phyloP scores from a whole-genome alignment of 257 asterid genomes.

The Solanum sitiens region DNA sequence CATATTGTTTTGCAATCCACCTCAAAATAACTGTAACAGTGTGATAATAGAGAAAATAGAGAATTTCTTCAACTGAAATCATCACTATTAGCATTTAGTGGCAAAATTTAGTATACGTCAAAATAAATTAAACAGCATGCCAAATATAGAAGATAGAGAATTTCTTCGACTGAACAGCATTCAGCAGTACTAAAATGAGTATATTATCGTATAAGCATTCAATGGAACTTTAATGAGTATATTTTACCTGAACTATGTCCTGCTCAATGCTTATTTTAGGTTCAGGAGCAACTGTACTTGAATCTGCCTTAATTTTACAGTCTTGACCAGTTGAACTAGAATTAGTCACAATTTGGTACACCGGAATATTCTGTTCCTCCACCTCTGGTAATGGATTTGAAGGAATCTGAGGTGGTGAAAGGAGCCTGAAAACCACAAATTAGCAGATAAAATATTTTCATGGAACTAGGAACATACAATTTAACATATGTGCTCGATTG shows the following conservation, averaged over 20 bases:
- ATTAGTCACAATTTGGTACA: neutral
- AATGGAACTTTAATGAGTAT: neutral
- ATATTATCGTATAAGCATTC: neutral
- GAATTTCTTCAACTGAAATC: neutral
- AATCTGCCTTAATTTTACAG: slow-evolving; percentile 21
- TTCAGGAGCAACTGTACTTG: slow-evolving; percentile 2
- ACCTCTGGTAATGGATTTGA: slow-evolving; percentile 22
- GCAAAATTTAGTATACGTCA: neutral
- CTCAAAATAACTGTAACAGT: neutral
- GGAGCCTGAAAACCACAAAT: slow-evolving; percentile 37
- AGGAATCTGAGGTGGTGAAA: slow-evolving; percentile 32
- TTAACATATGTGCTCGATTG: neutral
- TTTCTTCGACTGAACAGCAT: neutral
- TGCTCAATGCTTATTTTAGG: slow-evolving; percentile 27
- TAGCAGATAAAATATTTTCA: neutral
- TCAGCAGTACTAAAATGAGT: neutral
- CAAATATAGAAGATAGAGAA: neutral
- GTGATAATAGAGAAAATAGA: neutral
- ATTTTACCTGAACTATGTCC: neutral
- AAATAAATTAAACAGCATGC: neutral
- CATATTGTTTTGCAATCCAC: neutral
- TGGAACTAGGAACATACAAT: neutral
- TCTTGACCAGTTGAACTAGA: slow-evolving; percentile 2
- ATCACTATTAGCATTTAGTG: neutral
- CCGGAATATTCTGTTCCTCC: slow-evolving; percentile 7